These are phyloP conservation scores for Cicer pinnatifidum DNA, from an alignment of 306 rosid genomes.

Conservation along the genomic window DNA sequence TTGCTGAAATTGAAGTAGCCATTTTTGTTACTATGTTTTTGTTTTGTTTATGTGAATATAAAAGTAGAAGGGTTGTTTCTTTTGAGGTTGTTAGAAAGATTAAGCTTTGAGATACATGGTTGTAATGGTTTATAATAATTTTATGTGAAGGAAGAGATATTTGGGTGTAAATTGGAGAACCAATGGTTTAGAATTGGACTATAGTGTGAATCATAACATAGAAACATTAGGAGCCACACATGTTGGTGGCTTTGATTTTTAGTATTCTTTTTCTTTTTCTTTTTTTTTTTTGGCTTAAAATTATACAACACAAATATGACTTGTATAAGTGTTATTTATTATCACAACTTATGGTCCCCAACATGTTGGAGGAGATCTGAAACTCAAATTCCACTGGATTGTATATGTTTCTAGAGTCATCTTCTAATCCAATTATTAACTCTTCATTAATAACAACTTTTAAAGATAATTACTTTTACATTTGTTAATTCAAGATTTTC, in stretches of 20 bases:
- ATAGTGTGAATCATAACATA: conserved; percentile 41
- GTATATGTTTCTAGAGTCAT: conserved; percentile 35
- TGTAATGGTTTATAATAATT: conserved; percentile 49
- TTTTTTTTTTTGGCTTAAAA: not conserved
- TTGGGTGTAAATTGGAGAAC: conserved; percentile 66
- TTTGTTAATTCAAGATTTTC: too few species aligned
- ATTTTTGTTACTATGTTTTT: conserved; percentile 40
- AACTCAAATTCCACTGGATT: conserved; percentile 46
- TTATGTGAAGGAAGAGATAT: conserved; percentile 58
- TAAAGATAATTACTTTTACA: too few species aligned
- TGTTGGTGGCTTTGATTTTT: conserved; percentile 61
- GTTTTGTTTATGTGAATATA: conserved; percentile 21
- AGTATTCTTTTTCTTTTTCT: not conserved
- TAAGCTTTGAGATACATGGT: conserved; percentile 28
- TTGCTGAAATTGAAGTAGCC: conserved; percentile 73
- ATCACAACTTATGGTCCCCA: conserved; percentile 31
- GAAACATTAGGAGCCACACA: conserved; percentile 57
- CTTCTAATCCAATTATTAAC: conserved; percentile 13
- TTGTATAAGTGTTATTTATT: conserved; percentile 8
- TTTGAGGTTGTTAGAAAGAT: conserved; percentile 33
- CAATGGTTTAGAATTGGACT: conserved; percentile 63
- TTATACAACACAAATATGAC: conserved; percentile 41
- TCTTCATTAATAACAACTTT: not conserved
- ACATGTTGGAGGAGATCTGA: conserved; percentile 44
- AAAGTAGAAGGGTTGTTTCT: not conserved